Evolutionary conservation across 2,329 filamentous ascomycete genomes (phyloP), one percentile per base, ranked within the genome.

Genomic region (Trichoderma endophyticum): DNA sequence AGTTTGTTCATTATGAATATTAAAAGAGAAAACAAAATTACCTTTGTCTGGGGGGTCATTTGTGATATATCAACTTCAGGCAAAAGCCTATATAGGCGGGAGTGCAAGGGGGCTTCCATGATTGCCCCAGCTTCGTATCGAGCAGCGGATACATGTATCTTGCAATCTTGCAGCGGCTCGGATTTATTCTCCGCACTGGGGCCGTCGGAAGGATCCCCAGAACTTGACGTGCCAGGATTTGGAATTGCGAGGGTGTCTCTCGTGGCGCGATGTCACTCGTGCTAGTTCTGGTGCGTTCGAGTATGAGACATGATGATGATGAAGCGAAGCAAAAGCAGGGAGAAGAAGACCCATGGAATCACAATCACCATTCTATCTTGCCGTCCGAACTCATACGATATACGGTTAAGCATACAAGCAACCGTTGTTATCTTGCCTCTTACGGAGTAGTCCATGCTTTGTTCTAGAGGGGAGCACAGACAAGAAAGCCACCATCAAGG

Each of bases 131-230:
- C 54, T 59, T 12, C 11, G 26, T 60, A 34, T 60, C 56, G 39
- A n/a, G 21, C 54, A 32, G n/a, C 26, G 26, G 65, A 26, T n/a
- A 48, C 39, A 30, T 57, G 28, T 28, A 56, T 56, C 39, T 59
- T 24, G 54, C 36, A 68, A 56, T 56, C 28, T 67, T 43, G 54
- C 54, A 68, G 54, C 54, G 56, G 54, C 65, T 60, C 34, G 34
- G 21, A 18, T 68, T 68, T 60, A 68, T 68, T 68, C 56, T 68
- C 65, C 54, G 65, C 30, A 12, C 30, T 48, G 65, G 54, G 54
- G 36, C 62, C 11, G 34, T 26, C 51, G 54, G 32, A 39, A 21
- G 36, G 36, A 60, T 68, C 24, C 26, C 21, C 12, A n/a, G 21
- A 54, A n/a, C 9, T 15, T 15, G 48, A 30, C 43, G n/a, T 21